These are phyloP conservation scores for Capronia americana DNA, from an alignment of 2,329 filamentous ascomycete genomes.

Conservation along the genomic window DNA sequence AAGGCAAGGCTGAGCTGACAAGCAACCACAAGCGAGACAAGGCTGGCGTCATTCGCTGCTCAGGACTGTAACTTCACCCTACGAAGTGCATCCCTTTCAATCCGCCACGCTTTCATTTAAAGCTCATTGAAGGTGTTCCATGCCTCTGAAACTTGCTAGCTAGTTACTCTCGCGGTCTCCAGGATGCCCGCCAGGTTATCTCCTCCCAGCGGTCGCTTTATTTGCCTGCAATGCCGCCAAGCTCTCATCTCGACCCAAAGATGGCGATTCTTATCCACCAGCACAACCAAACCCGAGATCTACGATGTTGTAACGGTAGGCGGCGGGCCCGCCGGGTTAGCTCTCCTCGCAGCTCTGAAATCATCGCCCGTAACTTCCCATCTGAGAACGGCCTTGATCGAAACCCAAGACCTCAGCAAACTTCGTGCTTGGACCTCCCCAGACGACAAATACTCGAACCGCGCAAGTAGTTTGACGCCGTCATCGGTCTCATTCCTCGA, in stretches of 20 bases:
- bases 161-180: neutral
- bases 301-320: constrained; percentile 94
- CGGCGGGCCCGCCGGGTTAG: constrained; percentile 86
- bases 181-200: constrained; percentile 27
- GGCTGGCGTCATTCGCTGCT: constrained; percentile 1
- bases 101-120: neutral
- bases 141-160: neutral
- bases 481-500: constrained; percentile 83
- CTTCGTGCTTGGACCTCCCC: constrained; percentile 70
- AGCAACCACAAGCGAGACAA: neutral
- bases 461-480: constrained; percentile 93
- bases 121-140: neutral
- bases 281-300: constrained; percentile 61
- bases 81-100: constrained; percentile 2
- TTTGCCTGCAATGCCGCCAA: constrained; percentile 31
- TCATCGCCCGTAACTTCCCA: constrained; percentile 75
- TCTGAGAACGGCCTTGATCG: constrained; percentile 85
- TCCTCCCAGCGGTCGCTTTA: neutral
- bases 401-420: constrained; percentile 82
- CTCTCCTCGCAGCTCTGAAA: constrained; percentile 76
- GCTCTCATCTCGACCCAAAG: constrained; percentile 16
- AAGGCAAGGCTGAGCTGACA: neutral
- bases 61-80: neutral
- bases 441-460: constrained; percentile 79
- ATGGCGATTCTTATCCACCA: constrained; percentile 28